Base-by-base conservation (phyloP, 345 rosid species). In the Streptanthus diversifolius region DNA sequence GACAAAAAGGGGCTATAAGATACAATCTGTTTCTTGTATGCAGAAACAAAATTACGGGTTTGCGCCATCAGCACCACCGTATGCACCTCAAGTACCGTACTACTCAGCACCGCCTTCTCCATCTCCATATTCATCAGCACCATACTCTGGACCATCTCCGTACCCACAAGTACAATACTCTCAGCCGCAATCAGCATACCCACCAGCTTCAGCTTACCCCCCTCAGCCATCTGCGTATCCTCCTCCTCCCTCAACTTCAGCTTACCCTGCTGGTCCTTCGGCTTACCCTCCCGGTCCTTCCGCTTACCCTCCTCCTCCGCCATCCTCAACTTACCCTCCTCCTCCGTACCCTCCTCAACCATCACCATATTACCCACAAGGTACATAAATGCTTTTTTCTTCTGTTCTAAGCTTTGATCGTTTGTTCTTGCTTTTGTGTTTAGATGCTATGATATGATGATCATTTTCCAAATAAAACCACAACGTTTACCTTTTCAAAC, bases 281-380 rank as follows among this genome's bases (percentile, higher is more conserved):
- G 77, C 66, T 1, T 79, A 82, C 36, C 86, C 86, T 39, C 78
- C 86, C 0, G 52, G 9, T 19, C 73, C 78, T 60, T 80, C 83
- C 3, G 79, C 78, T 49, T 84, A 82, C 77, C 84, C 86, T 24
- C 85, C 83, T 43, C 78, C 84, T 29, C 74, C 77, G 0, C 63
- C 81, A 63, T 37, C 63, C 57, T 69, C 85, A 4, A 37, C 74
- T 63, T 84, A 84, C 79, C 84, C 86, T 32, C 85, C 85, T 39
- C 49, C 80, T 27, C 68, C 82, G 10, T 63, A 78, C 35, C 66
- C 77, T 37, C 82, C 76, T 5, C 84, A 83, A 40, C 73, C 80
- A 55, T 77, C 92, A 7, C 79, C 87, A 21, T 82, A 75, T 64
- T 77, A 82, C 75, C 87, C 86, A 68, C 85, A 83, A 77, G 85